Evolutionary conservation across 2,329 filamentous ascomycete species (phyloP).

Genomic region (Eutypa lata): DNA sequence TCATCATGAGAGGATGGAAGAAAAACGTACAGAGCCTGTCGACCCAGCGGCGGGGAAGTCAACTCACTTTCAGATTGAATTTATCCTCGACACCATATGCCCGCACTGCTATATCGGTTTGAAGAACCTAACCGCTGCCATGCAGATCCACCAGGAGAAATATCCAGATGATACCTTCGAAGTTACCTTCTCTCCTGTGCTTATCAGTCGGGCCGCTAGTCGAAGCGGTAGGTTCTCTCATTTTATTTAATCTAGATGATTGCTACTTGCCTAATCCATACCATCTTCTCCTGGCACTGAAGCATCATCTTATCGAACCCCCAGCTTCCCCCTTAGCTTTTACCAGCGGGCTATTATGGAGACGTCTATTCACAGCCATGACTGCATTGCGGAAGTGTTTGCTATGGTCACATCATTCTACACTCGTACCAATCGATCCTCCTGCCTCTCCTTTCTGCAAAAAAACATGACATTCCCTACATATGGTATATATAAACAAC

Average conservation of each 20-base stretch:
- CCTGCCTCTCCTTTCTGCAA: no score
- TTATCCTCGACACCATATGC: slow-evolving; percentile 49
- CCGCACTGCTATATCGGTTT: slow-evolving; percentile 52
- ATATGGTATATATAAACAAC: no score
- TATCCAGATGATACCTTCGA: slow-evolving; percentile 45
- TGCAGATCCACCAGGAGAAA: slow-evolving; percentile 34
- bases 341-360: no score
- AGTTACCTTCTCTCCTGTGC: slow-evolving; percentile 44
- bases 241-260: neutral
- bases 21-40: neutral
- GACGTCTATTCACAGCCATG: no score
- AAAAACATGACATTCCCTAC: no score
- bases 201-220: slow-evolving; percentile 33
- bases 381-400: no score
- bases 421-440: no score
- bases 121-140: slow-evolving; percentile 43
- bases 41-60: slow-evolving; percentile 13
- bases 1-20: neutral
- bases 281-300: neutral
- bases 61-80: slow-evolving; percentile 37
- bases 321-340: no score
- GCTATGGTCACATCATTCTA: no score
- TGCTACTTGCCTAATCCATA: neutral
- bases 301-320: no score
- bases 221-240: slow-evolving; percentile 23